Base-by-base conservation (phyloP, 768 basidiomycete species). In the Lactarius tabidus region DNA sequence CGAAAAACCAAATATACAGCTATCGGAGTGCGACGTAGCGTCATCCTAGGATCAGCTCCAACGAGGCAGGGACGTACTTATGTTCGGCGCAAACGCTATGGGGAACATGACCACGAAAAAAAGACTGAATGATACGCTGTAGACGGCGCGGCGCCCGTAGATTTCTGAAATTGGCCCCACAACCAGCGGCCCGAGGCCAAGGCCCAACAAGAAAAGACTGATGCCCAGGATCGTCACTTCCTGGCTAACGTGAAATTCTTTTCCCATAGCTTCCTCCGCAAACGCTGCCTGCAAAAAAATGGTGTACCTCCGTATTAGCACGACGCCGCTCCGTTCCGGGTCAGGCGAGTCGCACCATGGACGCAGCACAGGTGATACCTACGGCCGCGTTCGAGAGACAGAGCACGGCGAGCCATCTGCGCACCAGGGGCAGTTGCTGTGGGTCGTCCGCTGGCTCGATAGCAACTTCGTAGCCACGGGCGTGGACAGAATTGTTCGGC, bases 1-100 rank as follows among this genome's bases (percentile, higher is more conserved):
- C 86, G 80, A 67, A 87, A 86, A 45, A 88, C 74, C 9, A 95
- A 78, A 69, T 84, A 85, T 0, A 87, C 82, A 6, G 78, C 86
- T 64, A 52, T 54, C 84, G 65, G 54, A 38, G 45, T n/a, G n/a
- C n/a, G n/a, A n/a, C n/a, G n/a, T n/a, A 31, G 36, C 26, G 29
- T 20, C 8, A 31, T 43, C 58, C 52, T 41, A 59, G 36, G 36
- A 7, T 14, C 6, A 62, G 14, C 53, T 4, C 23, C 38, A 54
- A 8, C 10, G 14, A 33, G 18, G 14, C 18, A 17, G 20, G 29
- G 33, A 76, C 83, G 54, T 57, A 87, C 87, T 80, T 28, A 85
- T 80, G 69, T 90, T 79, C 4, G 84, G 85, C 1, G 89, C 82
- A 66, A 93, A 92, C 1, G 89, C 88, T 6, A 90, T 85, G 0